Conservation (phyloP, 768 basidiomycete genomes). For the Exsudoporus frostii region DNA sequence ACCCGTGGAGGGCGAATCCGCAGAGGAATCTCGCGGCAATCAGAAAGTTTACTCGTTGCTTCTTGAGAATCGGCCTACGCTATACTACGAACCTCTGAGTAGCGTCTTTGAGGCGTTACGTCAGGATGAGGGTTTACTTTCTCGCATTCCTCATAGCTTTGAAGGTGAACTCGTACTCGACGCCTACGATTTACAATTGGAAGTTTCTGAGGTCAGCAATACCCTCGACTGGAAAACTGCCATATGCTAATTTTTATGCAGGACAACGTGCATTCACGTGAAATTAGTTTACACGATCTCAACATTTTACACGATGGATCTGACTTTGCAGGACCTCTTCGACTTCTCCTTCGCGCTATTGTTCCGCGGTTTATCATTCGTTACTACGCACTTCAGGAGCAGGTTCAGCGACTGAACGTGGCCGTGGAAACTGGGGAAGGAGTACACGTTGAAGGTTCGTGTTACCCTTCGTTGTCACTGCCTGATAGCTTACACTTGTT, state of each 20-base stretch:
- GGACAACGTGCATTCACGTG: constrained; percentile 69
- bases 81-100: constrained; percentile 75
- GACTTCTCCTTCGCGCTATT: constrained; percentile 47
- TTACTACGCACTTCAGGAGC: constrained; percentile 61
- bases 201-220: constrained; percentile 57
- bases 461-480: neutral
- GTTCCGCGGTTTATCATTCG: constrained; percentile 63
- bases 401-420: constrained; percentile 42
- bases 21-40: constrained; percentile 9
- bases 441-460: constrained; percentile 23
- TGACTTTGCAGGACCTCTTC: constrained; percentile 59
- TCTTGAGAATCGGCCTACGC: constrained; percentile 59
- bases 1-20: constrained; percentile 32
- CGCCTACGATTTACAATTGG: constrained; percentile 65
- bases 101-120: constrained; percentile 71
- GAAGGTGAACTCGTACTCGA: constrained; percentile 67
- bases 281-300: constrained; percentile 70
- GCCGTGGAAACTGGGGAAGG: constrained; percentile 13
- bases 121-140: constrained; percentile 50
- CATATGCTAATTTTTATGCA: constrained; percentile 26
- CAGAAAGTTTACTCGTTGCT: constrained; percentile 40
- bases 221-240: neutral
- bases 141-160: constrained; percentile 42
- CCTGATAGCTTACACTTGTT: neutral
- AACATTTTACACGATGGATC: constrained; percentile 67